Evolutionary conservation across 345 rosid genomes (phyloP).

Genomic region (Mallotus nudiflorus): DNA sequence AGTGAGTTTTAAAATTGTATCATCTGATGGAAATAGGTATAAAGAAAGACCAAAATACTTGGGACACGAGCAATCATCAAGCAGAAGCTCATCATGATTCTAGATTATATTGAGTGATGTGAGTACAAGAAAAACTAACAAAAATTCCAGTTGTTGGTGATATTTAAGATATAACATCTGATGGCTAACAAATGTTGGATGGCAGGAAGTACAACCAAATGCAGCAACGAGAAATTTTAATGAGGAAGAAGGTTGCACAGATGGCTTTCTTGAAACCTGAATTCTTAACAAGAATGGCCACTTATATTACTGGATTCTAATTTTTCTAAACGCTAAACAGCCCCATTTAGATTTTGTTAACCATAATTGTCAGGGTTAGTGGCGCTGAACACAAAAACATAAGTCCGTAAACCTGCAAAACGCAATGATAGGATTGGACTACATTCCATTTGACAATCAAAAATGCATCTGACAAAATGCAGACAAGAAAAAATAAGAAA

Average conservation of each 20-base stretch:
- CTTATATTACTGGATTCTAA: neutral
- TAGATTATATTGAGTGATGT: neutral
- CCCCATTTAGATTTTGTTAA: neutral
- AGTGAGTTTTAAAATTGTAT: neutral
- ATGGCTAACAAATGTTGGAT: neutral
- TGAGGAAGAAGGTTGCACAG: neutral
- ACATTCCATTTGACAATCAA: neutral
- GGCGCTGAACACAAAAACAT: neutral
- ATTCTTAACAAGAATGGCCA: constrained; percentile 1
- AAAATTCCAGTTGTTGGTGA: neutral
- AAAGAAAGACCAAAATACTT: neutral
- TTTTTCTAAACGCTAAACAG: neutral
- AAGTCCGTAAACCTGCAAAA: neutral
- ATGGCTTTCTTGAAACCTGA: neutral
- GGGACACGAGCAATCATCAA: neutral
- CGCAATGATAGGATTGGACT: neutral
- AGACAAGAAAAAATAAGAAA: neutral
- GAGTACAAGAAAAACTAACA: neutral
- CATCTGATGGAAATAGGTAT: constrained; percentile 3
- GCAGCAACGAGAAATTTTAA: neutral
- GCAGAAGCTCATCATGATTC: neutral
- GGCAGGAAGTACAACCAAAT: neutral
- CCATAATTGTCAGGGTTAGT: neutral
- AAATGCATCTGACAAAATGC: neutral
- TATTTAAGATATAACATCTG: neutral